Conservation (phyloP, 176 grass and related monocot species). For the Hsuehochloa calcarea region DNA sequence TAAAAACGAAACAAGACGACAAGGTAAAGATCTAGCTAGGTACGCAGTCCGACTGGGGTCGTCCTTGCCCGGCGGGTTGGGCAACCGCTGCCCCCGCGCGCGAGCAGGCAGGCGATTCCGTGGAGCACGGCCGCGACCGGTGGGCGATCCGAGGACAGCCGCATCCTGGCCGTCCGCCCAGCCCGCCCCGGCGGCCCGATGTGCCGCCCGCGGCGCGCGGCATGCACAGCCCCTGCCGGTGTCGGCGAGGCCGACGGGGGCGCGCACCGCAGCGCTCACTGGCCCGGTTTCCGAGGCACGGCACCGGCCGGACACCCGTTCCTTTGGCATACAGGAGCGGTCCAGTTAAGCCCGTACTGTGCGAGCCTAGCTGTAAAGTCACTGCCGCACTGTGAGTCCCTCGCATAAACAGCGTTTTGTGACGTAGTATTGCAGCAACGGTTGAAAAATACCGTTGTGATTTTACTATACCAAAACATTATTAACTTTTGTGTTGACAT, state of each 20-base stretch:
- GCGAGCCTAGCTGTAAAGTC: background rate
- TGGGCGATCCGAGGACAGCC: background rate
- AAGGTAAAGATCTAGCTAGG: background rate
- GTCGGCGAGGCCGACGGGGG: constrained; percentile 41
- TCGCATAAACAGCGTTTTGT: too few relatives aligned
- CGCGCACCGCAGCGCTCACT: background rate
- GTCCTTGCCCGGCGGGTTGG: background rate
- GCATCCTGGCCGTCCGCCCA: constrained; percentile 17
- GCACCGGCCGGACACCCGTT: background rate
- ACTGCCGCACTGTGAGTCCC: too few relatives aligned
- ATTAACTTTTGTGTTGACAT: background rate
- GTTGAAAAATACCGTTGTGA: too few relatives aligned
- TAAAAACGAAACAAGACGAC: background rate
- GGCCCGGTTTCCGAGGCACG: constrained; percentile 25
- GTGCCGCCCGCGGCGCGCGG: background rate
- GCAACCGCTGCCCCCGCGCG: constrained; percentile 12
- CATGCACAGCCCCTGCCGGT: constrained; percentile 10
- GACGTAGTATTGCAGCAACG: too few relatives aligned
- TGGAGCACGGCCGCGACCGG: constrained; percentile 23
- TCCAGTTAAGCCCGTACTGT: background rate
- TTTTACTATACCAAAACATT: too few relatives aligned
- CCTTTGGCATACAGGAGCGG: background rate
- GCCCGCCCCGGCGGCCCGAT: constrained; percentile 14
- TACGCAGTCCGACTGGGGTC: background rate
- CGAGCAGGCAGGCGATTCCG: constrained; percentile 20